phyloP scores from a whole-genome alignment of 1,139 yeast species.

The Zygoascus sp. region DNA sequence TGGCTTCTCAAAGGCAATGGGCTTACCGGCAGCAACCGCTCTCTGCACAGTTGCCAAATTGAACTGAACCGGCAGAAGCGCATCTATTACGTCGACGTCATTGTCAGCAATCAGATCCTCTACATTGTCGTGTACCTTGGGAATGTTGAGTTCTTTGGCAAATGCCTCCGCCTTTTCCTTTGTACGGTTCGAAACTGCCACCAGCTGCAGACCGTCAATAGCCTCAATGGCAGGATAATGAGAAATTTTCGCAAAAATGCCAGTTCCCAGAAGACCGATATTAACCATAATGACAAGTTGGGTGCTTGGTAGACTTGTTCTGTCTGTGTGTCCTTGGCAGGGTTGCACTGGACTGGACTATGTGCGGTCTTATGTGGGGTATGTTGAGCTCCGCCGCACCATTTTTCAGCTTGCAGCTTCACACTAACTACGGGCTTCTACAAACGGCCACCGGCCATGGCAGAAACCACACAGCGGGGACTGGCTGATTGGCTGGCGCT shows the following conservation, averaged over 20 bases:
- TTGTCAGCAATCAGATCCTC: slow-evolving; percentile 63
- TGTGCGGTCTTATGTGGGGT: too few species aligned
- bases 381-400: too few species aligned
- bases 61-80: slow-evolving; percentile 77
- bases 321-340: too few species aligned
- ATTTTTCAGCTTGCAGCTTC: too few species aligned
- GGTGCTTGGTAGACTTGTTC: too few species aligned
- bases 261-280: slow-evolving; percentile 83
- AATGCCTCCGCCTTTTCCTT: slow-evolving; percentile 73
- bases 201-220: slow-evolving; percentile 42
- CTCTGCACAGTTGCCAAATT: slow-evolving; percentile 61
- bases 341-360: too few species aligned
- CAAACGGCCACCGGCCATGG: too few species aligned
- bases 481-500: slow-evolving; percentile 49
- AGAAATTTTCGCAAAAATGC: slow-evolving; percentile 79
- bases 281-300: slow-evolving; percentile 34
- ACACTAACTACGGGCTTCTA: too few species aligned
- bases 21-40: slow-evolving; percentile 67
- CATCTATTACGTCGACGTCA: slow-evolving; percentile 70
- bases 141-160: slow-evolving; percentile 59
- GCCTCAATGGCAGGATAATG: slow-evolving; percentile 72
- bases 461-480: neutral
- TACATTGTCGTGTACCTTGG: slow-evolving; percentile 57
- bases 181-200: slow-evolving; percentile 77
- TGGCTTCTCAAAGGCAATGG: slow-evolving; percentile 82